Percentiles rank a stretch among this genome's conserved stretches.
phyloP scores from a whole-genome alignment of 176 grass and related monocot species.

The Otatea glauca region DNA sequence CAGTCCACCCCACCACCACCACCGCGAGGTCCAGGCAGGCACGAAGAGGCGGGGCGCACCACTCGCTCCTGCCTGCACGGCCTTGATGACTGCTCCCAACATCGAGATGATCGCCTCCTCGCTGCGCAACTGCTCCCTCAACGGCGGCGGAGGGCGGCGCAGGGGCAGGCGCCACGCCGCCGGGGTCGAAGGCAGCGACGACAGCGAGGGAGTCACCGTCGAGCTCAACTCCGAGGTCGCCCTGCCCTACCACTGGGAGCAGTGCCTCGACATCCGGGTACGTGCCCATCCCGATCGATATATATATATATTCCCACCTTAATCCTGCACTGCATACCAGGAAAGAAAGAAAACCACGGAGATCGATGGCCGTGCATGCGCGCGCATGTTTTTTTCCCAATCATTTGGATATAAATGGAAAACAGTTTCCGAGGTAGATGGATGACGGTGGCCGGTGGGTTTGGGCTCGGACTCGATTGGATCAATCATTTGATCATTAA shows the following conservation, averaged over 20 bases:
- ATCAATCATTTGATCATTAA: constrained; percentile 85
- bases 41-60: constrained; percentile 14
- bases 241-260: constrained; percentile 97
- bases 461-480: constrained; percentile 15
- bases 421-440: constrained; percentile 47
- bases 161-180: background rate
- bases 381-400: constrained; percentile 20
- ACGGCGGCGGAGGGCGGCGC: constrained; percentile 13
- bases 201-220: constrained; percentile 63
- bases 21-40: background rate
- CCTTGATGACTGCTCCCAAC: constrained; percentile 72
- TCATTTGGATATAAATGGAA: constrained; percentile 58
- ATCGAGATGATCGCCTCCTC: constrained; percentile 77
- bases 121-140: constrained; percentile 68
- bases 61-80: background rate
- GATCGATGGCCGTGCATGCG: constrained; percentile 24
- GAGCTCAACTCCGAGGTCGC: constrained; percentile 92
- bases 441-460: background rate
- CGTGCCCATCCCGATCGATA: constrained; percentile 5
- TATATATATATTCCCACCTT: background rate
- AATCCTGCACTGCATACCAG: background rate
- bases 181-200: constrained; percentile 36
- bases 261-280: constrained; percentile 98
- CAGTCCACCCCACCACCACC: background rate
- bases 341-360: constrained; percentile 5